phyloP scores from a whole-genome alignment of 164 flowering plant genomes.

The Protea cynaroides region DNA sequence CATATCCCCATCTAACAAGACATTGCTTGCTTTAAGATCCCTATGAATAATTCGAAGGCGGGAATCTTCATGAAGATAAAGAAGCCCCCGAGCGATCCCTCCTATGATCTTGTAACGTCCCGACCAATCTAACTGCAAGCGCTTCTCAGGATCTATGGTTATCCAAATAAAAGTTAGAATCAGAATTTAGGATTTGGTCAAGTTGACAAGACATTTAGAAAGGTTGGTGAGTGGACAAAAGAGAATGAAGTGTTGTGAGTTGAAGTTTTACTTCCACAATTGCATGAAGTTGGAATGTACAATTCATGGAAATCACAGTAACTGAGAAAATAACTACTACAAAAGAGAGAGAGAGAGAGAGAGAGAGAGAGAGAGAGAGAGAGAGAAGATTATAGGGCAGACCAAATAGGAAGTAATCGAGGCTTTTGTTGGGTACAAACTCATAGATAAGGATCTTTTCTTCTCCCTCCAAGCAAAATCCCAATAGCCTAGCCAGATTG shows the following conservation, averaged over 20 bases:
- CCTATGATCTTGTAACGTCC: constrained; percentile 19
- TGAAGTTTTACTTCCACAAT: neutral
- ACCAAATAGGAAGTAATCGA: constrained; percentile 16
- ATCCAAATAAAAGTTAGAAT: neutral
- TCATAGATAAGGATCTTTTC: constrained; percentile 18
- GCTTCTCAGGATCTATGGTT: constrained; percentile 7
- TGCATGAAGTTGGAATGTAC: neutral
- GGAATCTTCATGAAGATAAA: constrained; percentile 30
- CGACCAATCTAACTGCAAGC: constrained; percentile 15
- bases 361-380: neutral
- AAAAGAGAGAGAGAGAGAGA: too few species aligned
- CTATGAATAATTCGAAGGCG: constrained; percentile 20
- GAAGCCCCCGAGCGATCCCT: constrained; percentile 22
- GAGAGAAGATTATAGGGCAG: neutral
- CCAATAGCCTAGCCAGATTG: constrained; percentile 13
- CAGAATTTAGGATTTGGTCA: neutral
- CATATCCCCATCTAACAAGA: constrained; percentile 24
- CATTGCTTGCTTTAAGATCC: constrained; percentile 25
- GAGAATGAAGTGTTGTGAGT: too few species aligned
- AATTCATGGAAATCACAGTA: neutral
- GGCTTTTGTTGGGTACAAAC: constrained; percentile 15
- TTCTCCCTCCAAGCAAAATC: constrained; percentile 12
- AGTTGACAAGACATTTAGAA: too few species aligned
- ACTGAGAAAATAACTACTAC: too few species aligned
- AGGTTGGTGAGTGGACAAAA: neutral